Base-by-base conservation (phyloP, 768 basidiomycete genomes). In the Mycena crocata region DNA sequence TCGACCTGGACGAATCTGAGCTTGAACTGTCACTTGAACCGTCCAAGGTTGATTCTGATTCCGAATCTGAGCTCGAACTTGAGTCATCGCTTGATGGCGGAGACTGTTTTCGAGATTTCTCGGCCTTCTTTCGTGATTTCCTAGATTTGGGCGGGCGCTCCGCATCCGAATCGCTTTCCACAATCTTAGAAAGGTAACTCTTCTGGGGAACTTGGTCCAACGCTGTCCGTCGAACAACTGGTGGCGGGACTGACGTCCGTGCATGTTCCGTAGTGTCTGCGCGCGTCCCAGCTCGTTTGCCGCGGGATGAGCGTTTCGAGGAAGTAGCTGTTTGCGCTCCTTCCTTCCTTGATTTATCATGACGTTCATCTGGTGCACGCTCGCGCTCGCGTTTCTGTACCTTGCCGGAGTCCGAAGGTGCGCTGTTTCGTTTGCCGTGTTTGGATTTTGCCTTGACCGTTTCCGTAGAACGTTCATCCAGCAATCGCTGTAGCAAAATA, bases 11-110 rank as follows among this genome's bases (percentile, higher is more conserved):
- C 2, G 44, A 14, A 12, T 54, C 34, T 2, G 32, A 35, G 14
- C 51, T 52, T 40, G 55, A 44, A 44, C 40, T 44, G 24, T 58
- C 57, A 48, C 28, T 24, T n/a, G 57, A 58, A 24, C 19, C 15
- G 17, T 45, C 57, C 3, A 5, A 30, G 9, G 57, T 26, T 23
- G 30, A 13, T 24, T 46, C 44, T 10, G 56, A 57, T 15, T 30
- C 45, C 30, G 32, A 57, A 31, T 50, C 49, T 10, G 14, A 26
- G 35, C 26, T 40, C 5, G 39, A 56, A 35, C 45, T 48, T 7
- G 57, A 46, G 23, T 44, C 55, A 44, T 58, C 44, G 23, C 44
- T 58, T 5, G 57, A 42, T 8, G 51, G 32, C 23, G 32, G 24
- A 24, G 10, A 26, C 55, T 23, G 40, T 39, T 56, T 56, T 15